Evolutionary conservation across 2,329 filamentous ascomycete species (phyloP), one percentile per base, ranked within the genome.

Genomic region (Ophiocordyceps unilateralis): DNA sequence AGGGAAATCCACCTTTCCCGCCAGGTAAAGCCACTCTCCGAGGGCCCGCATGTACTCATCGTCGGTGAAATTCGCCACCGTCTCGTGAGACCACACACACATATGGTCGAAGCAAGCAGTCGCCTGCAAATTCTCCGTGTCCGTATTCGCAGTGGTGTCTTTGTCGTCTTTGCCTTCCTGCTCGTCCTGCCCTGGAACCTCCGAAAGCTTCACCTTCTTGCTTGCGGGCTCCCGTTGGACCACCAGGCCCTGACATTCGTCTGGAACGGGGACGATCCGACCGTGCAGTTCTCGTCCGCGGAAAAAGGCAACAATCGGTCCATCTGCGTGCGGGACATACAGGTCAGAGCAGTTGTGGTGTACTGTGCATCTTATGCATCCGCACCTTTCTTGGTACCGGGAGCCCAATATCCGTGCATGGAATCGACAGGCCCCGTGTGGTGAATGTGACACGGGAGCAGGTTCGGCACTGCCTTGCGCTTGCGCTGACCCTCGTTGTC

Each of bases 1-100:
- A 26, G 7, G 15, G 7, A 34, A 15, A 17, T 14, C 11, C n/a
- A 86, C 81, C 57, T 72, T 69, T 49, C 80, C 74, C 11, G 86
- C 75, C 57, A 88, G 75, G 11, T 68, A 66, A 45, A 93, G 67
- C 86, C 87, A 94, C 59, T 94, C 87, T 50, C 80, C 72, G 38
- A 93, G 64, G 0, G 81, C 77, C 56, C 81, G 80, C 5, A 84
- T 66, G 56, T 86, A 91, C 1, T 72, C 66, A 60, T 94, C 85
- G 6, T 63, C 63, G 23, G 67, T 67, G 1, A 68, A 67, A 46
- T 81, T 76, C 6, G 77, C 77, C 41, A 74, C 52, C 1, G 64
- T 60, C 50, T 91, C 87, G 58, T 94, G 87, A 0, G 74, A 79
- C 88, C 88, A 96, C n/a, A 94, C 70, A 3, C 85, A 63, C 41